Evolutionary conservation across 805 yeast species (phyloP), one percentile per base, ranked within the genome.

Genomic region (Teunomyces funiuensis): DNA sequence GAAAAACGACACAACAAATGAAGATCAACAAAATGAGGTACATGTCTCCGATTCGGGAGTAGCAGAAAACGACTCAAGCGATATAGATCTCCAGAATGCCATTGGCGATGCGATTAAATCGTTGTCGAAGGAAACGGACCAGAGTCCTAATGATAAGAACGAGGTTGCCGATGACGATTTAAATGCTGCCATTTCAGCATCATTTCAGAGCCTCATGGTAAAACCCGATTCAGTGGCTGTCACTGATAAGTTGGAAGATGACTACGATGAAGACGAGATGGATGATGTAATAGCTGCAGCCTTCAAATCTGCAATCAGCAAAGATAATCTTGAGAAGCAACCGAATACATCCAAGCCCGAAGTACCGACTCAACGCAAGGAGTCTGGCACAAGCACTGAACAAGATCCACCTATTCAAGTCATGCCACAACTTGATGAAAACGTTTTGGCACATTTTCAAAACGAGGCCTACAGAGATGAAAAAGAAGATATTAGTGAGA

Each of bases 351-450:
- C 23, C 9, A 31, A 33, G 6, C 18, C 16, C 22, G n/a, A 28
- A 23, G 31, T 20, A 20, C 46, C 14, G 20, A 11, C 14, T 28
- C 9, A 15, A 10, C 2, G 41, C 8, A 6, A 26, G 4, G 18
- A 14, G 14, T 1, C 14, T 9, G 6, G 4, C 13, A 10, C 6
- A 17, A 19, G 6, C 11, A 8, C 40, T n/a, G 42, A 29, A 34
- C 38, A 38, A 39, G 41, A 26, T 11, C 36, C 41, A 15, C 17
- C 44, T 26, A 16, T 47, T 16, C 40, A 46, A 9, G 55, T 50
- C 10, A 44, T 66, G 30, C 71, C 72, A 3, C 63, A 53, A 36
- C 52, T 66, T 9, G 71, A 65, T 39, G 72, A 67, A 3, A 60
- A 55, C 29, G 60, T 65, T 15, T 50, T 66, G 22, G 66, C 58